Percentiles rank a stretch among this genome's conserved stretches.
phyloP scores from a whole-genome alignment of 2,329 filamentous ascomycete genomes.

The Penicillium expansum region DNA sequence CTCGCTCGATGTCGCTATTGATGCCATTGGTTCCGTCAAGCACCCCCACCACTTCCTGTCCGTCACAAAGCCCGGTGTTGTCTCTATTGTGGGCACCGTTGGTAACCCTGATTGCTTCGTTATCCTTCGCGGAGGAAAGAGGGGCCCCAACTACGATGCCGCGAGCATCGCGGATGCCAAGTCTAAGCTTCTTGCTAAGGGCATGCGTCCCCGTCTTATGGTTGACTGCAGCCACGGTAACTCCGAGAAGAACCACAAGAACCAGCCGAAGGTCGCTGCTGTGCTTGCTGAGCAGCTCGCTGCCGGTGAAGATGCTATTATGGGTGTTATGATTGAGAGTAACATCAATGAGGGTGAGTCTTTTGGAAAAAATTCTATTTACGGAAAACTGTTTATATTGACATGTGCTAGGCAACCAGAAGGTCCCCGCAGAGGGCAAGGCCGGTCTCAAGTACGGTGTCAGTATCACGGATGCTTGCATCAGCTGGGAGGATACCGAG shows the following conservation, averaged over 20 bases:
- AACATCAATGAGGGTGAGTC: constrained; percentile 84
- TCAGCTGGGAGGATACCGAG: constrained; percentile 88
- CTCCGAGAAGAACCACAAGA: constrained; percentile 92
- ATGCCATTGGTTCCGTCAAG: constrained; percentile 88
- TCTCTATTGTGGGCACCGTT: constrained; percentile 88
- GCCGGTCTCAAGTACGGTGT: constrained; percentile 86
- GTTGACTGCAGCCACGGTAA: constrained; percentile 98
- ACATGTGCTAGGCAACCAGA: constrained; percentile 66
- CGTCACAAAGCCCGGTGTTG: constrained; percentile 93
- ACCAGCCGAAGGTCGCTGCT: constrained; percentile 90
- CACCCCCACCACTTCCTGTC: constrained; percentile 96
- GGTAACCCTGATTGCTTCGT: constrained; percentile 98
- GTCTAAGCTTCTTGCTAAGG: constrained; percentile 70
- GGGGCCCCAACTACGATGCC: constrained; percentile 90
- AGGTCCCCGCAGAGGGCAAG: constrained; percentile 84
- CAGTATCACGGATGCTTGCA: constrained; percentile 96
- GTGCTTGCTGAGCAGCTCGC: constrained; percentile 79
- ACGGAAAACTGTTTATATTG: constrained; percentile 4
- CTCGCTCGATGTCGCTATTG: constrained; percentile 81
- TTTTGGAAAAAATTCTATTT: background rate
- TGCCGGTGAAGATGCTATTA: constrained; percentile 78
- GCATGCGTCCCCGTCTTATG: constrained; percentile 78
- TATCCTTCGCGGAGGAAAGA: constrained; percentile 87
- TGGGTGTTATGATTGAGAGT: constrained; percentile 99
- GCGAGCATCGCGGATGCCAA: constrained; percentile 82